phyloP scores from a whole-genome alignment of 2,329 filamentous ascomycete genomes.

The Fusarium subtropicale region DNA sequence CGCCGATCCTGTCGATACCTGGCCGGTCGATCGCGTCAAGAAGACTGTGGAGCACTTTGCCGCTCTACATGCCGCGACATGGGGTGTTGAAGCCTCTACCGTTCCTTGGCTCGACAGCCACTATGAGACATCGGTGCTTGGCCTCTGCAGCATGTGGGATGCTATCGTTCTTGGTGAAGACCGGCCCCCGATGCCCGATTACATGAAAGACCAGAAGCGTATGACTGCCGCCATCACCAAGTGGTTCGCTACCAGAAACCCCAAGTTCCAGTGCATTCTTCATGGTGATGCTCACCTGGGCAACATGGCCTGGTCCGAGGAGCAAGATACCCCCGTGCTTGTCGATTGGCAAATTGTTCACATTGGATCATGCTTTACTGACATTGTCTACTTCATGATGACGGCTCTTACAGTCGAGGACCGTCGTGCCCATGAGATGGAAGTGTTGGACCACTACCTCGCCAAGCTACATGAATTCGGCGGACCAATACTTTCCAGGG shows the following conservation, averaged over 20 bases:
- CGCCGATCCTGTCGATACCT: constrained; percentile 19
- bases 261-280: constrained; percentile 6
- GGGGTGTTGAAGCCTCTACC: constrained; percentile 8
- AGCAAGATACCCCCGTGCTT: not conserved
- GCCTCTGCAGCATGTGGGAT: constrained; percentile 14
- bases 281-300: constrained; percentile 4
- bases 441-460: constrained; percentile 15
- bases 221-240: constrained; percentile 10
- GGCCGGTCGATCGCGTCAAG: constrained; percentile 23
- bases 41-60: constrained; percentile 20
- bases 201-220: constrained; percentile 1
- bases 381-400: constrained; percentile 9
- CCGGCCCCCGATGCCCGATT: not conserved
- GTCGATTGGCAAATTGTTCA: constrained; percentile 8
- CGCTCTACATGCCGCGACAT: constrained; percentile 20
- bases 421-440: constrained; percentile 15
- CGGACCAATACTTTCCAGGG: not conserved
- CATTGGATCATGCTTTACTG: constrained; percentile 5
- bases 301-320: constrained; percentile 11
- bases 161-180: constrained; percentile 3
- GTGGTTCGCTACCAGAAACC: constrained; percentile 6
- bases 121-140: constrained; percentile 15
- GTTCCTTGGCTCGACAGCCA: constrained; percentile 19
- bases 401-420: constrained; percentile 6
- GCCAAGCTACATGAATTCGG: constrained; percentile 8